phyloP scores from a whole-genome alignment of 2,329 filamentous ascomycete genomes.

The Ophiostoma sp. region DNA sequence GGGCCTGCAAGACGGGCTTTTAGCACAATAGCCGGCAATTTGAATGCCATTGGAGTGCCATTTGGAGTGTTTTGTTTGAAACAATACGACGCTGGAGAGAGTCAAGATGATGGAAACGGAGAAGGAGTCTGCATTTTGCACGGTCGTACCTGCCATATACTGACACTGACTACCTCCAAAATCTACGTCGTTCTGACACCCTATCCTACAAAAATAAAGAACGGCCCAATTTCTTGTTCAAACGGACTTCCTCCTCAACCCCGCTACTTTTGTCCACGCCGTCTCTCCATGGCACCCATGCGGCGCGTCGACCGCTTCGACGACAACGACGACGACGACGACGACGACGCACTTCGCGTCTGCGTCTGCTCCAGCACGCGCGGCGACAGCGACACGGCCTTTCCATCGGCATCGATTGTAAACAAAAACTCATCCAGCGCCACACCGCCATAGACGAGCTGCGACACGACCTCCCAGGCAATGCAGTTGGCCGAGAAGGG shows the following conservation, averaged over 20 bases:
- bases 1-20: neutral
- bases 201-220: neutral
- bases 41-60: neutral
- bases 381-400: neutral
- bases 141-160: neutral
- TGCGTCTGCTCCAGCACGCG: slow-evolving; percentile 6
- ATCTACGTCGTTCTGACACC: neutral
- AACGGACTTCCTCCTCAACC: neutral
- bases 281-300: neutral
- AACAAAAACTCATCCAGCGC: slow-evolving; percentile 22
- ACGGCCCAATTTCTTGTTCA: neutral
- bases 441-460: slow-evolving; percentile 16
- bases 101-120: no score
- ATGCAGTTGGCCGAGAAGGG: slow-evolving; percentile 9
- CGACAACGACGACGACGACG: neutral
- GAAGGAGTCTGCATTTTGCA: neutral
- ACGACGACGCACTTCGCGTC: neutral
- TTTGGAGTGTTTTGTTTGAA: neutral
- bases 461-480: slow-evolving; percentile 9
- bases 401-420: neutral
- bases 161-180: neutral
- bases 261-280: neutral
- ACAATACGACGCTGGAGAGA: neutral
- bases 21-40: neutral
- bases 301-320: neutral